Conservation (phyloP, 208 protist genomes). For the Trypanosoma brucei region DNA sequence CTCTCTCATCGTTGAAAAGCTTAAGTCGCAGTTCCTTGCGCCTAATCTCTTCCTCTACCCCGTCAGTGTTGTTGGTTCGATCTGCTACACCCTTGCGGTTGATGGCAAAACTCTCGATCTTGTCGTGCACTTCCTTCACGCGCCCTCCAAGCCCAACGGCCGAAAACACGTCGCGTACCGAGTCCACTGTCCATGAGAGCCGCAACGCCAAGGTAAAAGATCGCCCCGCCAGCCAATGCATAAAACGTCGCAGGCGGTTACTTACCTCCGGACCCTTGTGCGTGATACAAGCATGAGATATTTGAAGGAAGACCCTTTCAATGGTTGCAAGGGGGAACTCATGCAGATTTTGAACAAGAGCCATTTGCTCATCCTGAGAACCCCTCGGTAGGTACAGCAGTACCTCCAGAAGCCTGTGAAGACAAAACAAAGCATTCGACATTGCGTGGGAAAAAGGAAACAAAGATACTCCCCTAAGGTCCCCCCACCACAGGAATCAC, state of each 20-base stretch:
- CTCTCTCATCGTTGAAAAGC: slow-evolving; percentile 77
- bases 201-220: slow-evolving; percentile 71
- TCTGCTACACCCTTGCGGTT: slow-evolving; percentile 32
- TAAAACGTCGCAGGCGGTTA: slow-evolving; percentile 53
- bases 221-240: slow-evolving; percentile 69
- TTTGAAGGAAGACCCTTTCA: slow-evolving; percentile 75
- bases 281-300: slow-evolving; percentile 80
- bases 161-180: slow-evolving; percentile 41
- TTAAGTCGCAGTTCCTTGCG: slow-evolving; percentile 79
- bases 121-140: slow-evolving; percentile 75
- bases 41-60: slow-evolving; percentile 41
- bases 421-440: slow-evolving; percentile 16
- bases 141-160: slow-evolving; percentile 44
- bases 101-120: slow-evolving; percentile 85
- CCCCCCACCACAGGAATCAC: background rate
- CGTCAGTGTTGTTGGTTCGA: background rate
- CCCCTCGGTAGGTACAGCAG: slow-evolving; percentile 42
- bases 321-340: slow-evolving; percentile 39
- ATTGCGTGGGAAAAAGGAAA: background rate
- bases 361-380: slow-evolving; percentile 38
- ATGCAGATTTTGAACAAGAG: slow-evolving; percentile 55
- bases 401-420: slow-evolving; percentile 49
- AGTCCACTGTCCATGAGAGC: slow-evolving; percentile 74
- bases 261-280: slow-evolving; percentile 44
- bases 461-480: background rate